Base-by-base conservation (phyloP, 768 basidiomycete species). In the Leccinum variicolor region DNA sequence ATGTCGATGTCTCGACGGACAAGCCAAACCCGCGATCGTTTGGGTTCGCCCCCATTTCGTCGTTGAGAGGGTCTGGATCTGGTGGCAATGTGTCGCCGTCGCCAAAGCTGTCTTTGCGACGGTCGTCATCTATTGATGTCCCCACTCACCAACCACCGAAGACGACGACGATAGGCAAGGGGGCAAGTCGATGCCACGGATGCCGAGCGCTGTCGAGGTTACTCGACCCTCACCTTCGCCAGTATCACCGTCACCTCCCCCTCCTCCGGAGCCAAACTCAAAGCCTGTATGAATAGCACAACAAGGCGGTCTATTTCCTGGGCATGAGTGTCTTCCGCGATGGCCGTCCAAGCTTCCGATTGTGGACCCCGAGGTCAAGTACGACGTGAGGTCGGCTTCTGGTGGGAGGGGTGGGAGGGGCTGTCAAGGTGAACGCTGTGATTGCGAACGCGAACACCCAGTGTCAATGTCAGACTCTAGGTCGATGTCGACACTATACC, bases 321-420 rank as follows among this genome's bases (percentile, higher is more conserved):
- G 9, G 28, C 28, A 28, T 28, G 28, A 29, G 28, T 29, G 28
- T 29, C 28, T 29, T 29, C 28, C 28, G 28, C 28, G 28, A 29
- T 29, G 28, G 28, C 28, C 28, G 28, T 29, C 28, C 28, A 29
- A 29, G 28, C 28, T 7, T 29, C 28, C 10, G 31, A 31, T 31
- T 25, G 56, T 62, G 4, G 81, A 84, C 58, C 75, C 81, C 0
- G 85, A 84, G 52, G 79, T 77, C 19, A 86, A 84, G 56, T 90
- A 91, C 64, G 84, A 92, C 64, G 70, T 90, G 25, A 83, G 86
- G 11, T 91, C 89, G 39, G 89, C 89, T 4, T 79, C 90, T 21
- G 89, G 91, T 4, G 90, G 91, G 2, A 75, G 80, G 45, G 90
- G 90, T 3, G 91, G 90, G 11, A 80, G 81, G 90, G 89, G 83